phyloP scores from a whole-genome alignment of 306 rosid genomes.

The Pterocarpus santalinus region DNA sequence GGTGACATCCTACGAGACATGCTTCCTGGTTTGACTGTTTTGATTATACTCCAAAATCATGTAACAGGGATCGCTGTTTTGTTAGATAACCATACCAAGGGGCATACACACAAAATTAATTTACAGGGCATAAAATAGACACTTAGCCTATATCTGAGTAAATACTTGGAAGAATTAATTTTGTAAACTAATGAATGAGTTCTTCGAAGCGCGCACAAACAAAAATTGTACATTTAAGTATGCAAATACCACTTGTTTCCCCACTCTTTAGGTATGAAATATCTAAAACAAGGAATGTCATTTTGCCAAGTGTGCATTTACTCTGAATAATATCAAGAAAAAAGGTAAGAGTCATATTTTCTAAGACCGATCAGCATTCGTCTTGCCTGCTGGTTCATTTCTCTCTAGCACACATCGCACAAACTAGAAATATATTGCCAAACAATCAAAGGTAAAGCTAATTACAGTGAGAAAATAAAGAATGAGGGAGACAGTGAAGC shows the following conservation, averaged over 20 bases:
- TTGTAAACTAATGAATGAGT: background rate
- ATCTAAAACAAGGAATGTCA: background rate
- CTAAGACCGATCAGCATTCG: constrained; percentile 42
- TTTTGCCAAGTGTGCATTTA: constrained; percentile 16
- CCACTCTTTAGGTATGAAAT: background rate
- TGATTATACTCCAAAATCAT: background rate
- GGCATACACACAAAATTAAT: background rate
- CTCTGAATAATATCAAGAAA: background rate
- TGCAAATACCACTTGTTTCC: background rate
- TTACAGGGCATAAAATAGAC: background rate
- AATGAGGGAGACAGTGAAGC: constrained; percentile 53
- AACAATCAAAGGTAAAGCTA: constrained; percentile 56
- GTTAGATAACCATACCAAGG: background rate
- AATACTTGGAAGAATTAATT: background rate
- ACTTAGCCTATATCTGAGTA: background rate
- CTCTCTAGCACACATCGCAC: constrained; percentile 48
- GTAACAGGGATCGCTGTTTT: background rate
- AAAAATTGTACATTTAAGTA: background rate
- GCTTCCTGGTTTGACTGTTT: background rate
- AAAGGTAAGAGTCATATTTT: constrained; percentile 1
- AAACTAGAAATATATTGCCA: constrained; percentile 42
- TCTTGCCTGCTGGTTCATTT: constrained; percentile 40
- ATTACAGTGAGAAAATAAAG: constrained; percentile 56
- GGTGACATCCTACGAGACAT: background rate
- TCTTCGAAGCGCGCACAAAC: background rate